Percentiles rank a stretch among this genome's conserved stretches.
Conservation (phyloP, 306 rosid species). For the Cicer yamashitae region DNA sequence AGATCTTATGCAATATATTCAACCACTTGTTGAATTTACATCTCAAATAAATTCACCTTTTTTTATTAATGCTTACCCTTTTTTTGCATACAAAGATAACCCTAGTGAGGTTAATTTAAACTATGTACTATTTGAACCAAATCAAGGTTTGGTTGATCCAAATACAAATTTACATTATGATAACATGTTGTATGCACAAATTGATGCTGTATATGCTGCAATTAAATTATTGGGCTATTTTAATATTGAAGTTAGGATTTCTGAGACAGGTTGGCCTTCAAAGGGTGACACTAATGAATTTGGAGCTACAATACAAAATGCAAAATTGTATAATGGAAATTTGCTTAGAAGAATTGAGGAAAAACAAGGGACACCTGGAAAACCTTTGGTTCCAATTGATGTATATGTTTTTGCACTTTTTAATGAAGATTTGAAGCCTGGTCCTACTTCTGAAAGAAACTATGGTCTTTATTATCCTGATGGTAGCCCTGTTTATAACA, state of each 20-base stretch:
- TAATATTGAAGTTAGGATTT: conserved; percentile 68
- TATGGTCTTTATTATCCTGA: conserved; percentile 87
- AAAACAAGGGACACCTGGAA: conserved; percentile 77
- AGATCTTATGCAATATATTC: conserved; percentile 59
- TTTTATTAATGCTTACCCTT: conserved; percentile 79
- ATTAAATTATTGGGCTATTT: conserved; percentile 71
- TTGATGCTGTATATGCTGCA: conserved; percentile 84
- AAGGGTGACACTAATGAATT: conserved; percentile 69
- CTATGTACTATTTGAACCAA: conserved; percentile 77
- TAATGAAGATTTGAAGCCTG: conserved; percentile 80
- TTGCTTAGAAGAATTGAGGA: conserved; percentile 60
- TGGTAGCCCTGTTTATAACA: conserved; percentile 75
- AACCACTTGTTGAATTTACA: conserved; percentile 68
- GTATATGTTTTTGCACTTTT: conserved; percentile 82
- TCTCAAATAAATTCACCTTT: conserved; percentile 69
- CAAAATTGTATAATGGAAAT: conserved; percentile 72
- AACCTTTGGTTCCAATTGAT: conserved; percentile 77
- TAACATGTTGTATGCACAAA: conserved; percentile 90
- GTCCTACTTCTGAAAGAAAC: conserved; percentile 82
- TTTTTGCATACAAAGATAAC: conserved; percentile 73
- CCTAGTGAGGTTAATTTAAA: conserved; percentile 61
- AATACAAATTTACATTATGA: conserved; percentile 74
- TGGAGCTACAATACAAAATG: conserved; percentile 80
- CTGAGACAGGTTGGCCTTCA: conserved; percentile 98
- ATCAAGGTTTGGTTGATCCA: conserved; percentile 70